These are phyloP conservation scores for Macrolepiota fuliginosa DNA, from an alignment of 768 basidiomycete genomes.

Conservation along the genomic window DNA sequence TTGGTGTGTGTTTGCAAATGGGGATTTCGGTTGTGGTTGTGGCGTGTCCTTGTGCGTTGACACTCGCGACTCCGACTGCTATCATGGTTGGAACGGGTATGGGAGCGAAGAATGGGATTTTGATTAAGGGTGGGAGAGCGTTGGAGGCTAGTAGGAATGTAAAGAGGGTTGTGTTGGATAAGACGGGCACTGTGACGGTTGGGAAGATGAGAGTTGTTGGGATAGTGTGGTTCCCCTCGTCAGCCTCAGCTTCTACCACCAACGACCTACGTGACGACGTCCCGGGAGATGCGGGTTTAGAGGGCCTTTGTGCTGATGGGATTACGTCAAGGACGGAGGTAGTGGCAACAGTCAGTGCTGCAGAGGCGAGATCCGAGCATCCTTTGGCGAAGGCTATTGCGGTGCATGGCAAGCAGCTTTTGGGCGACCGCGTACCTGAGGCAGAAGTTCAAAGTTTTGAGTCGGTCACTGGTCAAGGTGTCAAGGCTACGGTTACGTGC, in stretches of 20 bases:
- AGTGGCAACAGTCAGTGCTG: slow-evolving; percentile 78
- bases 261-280: slow-evolving; percentile 37
- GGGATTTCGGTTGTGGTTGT: slow-evolving; percentile 98
- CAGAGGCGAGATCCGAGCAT: slow-evolving; percentile 93
- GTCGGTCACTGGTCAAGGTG: slow-evolving; percentile 86
- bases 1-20: slow-evolving; percentile 80
- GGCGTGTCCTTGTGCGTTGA: slow-evolving; percentile 96
- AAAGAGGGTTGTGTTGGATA: slow-evolving; percentile 85
- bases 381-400: slow-evolving; percentile 95
- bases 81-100: slow-evolving; percentile 99
- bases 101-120: slow-evolving; percentile 93
- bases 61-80: slow-evolving; percentile 94
- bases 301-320: slow-evolving; percentile 58
- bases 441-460: slow-evolving; percentile 74
- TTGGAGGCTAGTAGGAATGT: slow-evolving; percentile 87
- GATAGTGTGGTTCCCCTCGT: slow-evolving; percentile 65
- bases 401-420: slow-evolving; percentile 66
- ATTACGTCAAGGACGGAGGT: slow-evolving; percentile 57
- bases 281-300: slow-evolving; percentile 39
- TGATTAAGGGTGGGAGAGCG: slow-evolving; percentile 96
- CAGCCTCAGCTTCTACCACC: not conserved
- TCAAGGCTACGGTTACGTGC: slow-evolving; percentile 65
- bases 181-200: slow-evolving; percentile 95
- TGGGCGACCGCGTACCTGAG: slow-evolving; percentile 41
- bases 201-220: slow-evolving; percentile 87